Base-by-base conservation (phyloP, 495 filamentous ascomycete genomes). In the Paragyromitra xinjiangensis region DNA sequence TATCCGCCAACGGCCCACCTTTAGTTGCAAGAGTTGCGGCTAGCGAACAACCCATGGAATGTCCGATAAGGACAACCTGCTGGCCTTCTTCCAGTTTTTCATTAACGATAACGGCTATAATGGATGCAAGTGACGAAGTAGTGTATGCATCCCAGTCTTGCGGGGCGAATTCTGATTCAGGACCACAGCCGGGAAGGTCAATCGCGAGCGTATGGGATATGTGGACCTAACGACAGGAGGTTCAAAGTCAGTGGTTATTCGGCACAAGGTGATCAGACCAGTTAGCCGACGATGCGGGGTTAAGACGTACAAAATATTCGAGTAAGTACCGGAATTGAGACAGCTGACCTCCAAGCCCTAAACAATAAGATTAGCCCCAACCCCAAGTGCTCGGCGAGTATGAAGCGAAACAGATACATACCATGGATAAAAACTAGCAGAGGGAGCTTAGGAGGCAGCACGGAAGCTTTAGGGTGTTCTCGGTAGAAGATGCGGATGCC, bases 381-480 rank as follows among this genome's bases (percentile, higher is more conserved):
- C 6, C 50, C 48, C 19, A 2, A 37, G 65, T 16, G 24, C 12
- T n/a, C 51, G 37, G 16, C 44, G 51, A 73, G 29, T 1, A 29
- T 48, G n/a, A 56, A 7, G 14, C 19, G 48, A 51, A 37, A 19
- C 45, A 59, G 24, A 24, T n/a, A 68, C 67, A 16, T 81, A 14
- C 95, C 95, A 81, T 98, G 95, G 66, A 97, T 87, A 83, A 97
- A 97, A 34, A 97, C 95, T 6, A 98, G 84, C 8, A 97, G 84
- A 9, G 95, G 93, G n/a, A 97, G 83, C 1, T 93, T 90, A 5
- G 87, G 86, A 0, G 93, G 91, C 3, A 98, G 88, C 80, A 93
- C 91, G 73, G 90, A 88, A 42, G 90, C 88, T 81, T 97, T 92
- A 8, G 91, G 90, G 84, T 97, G 95, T 29, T 88, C 89, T 53